A percentile compares a stretch with the other conserved stretches of the same genome.
phyloP scores from a whole-genome alignment of 352 stramenopile genomes.

The Peronospora farinosa region DNA sequence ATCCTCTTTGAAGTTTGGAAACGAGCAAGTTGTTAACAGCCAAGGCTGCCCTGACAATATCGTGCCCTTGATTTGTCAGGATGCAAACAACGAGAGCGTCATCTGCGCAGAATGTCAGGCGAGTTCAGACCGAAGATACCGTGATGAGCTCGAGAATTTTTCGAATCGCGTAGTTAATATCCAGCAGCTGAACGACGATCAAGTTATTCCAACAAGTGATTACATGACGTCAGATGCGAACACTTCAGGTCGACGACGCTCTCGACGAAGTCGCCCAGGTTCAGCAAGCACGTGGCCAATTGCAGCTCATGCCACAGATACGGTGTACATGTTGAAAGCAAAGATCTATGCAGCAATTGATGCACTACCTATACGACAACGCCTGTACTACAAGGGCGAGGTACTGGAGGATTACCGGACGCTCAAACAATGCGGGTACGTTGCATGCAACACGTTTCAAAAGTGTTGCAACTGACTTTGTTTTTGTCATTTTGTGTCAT shows the following conservation, averaged over 20 bases:
- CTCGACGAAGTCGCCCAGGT: conserved; percentile 51
- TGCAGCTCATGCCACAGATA: conserved; percentile 52
- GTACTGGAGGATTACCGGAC: conserved; percentile 46
- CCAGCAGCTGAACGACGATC: conserved; percentile 48
- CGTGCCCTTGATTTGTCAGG: conserved; percentile 27
- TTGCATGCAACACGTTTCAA: not conserved
- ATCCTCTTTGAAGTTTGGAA: conserved; percentile 27
- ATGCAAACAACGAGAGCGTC: conserved; percentile 25
- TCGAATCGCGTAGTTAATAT: conserved; percentile 52
- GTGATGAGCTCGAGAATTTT: conserved; percentile 60
- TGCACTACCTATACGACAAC: conserved; percentile 56
- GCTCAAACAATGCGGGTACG: conserved; percentile 64
- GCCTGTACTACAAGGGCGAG: conserved; percentile 61
- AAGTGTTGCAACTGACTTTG: conserved; percentile 1
- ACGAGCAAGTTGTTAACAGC: conserved; percentile 18
- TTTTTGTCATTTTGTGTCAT: conserved; percentile 3
- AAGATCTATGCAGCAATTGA: conserved; percentile 73
- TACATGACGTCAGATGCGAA: conserved; percentile 37
- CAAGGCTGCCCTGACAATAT: conserved; percentile 22
- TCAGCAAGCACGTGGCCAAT: conserved; percentile 48
- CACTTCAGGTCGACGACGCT: conserved; percentile 46
- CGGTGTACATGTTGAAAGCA: conserved; percentile 68
- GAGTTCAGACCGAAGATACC: conserved; percentile 31
- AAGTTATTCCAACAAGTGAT: conserved; percentile 41
- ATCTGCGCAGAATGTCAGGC: conserved; percentile 51